phyloP scores from a whole-genome alignment of 441 rosid species.

The Capsella rubella region DNA sequence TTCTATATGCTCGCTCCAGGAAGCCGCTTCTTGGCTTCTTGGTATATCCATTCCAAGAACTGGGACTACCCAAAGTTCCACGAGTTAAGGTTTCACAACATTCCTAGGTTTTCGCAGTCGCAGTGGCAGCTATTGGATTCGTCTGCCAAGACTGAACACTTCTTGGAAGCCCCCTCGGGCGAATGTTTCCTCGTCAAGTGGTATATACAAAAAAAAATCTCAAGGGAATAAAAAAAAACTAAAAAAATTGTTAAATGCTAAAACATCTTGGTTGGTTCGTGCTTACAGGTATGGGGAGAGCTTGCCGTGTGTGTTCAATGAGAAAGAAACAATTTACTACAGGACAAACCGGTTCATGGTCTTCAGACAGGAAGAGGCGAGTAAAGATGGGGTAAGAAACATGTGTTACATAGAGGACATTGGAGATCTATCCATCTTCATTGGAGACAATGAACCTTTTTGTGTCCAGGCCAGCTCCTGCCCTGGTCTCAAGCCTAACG shows the following conservation, averaged over 20 bases:
- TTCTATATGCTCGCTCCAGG: no score
- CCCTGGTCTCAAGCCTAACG: constrained; percentile 10
- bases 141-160: no score
- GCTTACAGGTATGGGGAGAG: not conserved
- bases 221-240: no score
- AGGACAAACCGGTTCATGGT: not conserved
- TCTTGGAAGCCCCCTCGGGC: no score
- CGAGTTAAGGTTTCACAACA: no score
- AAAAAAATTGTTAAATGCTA: not conserved
- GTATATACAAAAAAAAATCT: no score
- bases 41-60: no score
- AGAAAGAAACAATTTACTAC: constrained; percentile 3
- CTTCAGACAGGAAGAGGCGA: not conserved
- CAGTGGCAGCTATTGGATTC: no score
- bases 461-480: constrained; percentile 7
- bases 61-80: no score
- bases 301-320: not conserved
- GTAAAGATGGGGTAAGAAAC: constrained; percentile 6
- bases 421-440: not conserved
- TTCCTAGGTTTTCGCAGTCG: no score
- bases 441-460: not conserved
- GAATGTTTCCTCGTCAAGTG: no score
- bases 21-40: no score
- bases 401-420: not conserved
- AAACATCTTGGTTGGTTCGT: not conserved